Base-by-base conservation (phyloP, 1,284 basidiomycete genomes). In the Cryptococcus amylolentus region DNA sequence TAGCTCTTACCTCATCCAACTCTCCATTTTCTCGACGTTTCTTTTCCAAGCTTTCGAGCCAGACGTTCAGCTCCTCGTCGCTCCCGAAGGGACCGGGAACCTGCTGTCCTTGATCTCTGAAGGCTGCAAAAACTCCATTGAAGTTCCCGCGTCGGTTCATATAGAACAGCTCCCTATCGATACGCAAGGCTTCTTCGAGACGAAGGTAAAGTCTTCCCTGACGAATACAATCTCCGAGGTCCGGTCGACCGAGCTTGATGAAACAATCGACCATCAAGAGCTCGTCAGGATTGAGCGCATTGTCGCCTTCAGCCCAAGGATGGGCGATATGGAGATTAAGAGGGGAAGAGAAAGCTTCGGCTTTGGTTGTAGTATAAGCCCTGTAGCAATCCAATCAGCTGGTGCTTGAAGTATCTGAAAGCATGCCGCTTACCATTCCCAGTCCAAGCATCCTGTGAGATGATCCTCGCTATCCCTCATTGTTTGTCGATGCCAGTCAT, bases 401-500 rank as follows among this genome's bases (percentile, higher is more conserved):
- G 7, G 12, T 14, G 43, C 40, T 18, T 10, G 18, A 9, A 26
- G 42, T 13, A 31, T 43, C 23, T 10, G 18, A 16, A 20, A 44
- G 12, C 27, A 14, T 28, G 26, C 2, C 2, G 52, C 60, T 48
- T 26, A 62, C 68, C 70, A 69, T 49, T 76, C 69, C 68, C 71
- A 75, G 58, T 75, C 71, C 20, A 75, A 64, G 39, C 73, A 58
- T 12, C 64, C 65, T 2, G 57, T 49, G 48, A 73, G 66, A 45
- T 64, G 58, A 38, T 61, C 56, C 7, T 62, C 59, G 6, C 64
- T 57, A 52, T 73, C 67, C n/a, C 68, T 61, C 49, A 76, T 57
- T 18, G 67, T 62, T 31, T 72, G 65, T 52, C 71, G 67, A 4
- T 65, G 66, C 51, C 71, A 73, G 44, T 71, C 69, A 51, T 76